Conservation (phyloP, 257 asterid species). For the Ilex asprella region DNA sequence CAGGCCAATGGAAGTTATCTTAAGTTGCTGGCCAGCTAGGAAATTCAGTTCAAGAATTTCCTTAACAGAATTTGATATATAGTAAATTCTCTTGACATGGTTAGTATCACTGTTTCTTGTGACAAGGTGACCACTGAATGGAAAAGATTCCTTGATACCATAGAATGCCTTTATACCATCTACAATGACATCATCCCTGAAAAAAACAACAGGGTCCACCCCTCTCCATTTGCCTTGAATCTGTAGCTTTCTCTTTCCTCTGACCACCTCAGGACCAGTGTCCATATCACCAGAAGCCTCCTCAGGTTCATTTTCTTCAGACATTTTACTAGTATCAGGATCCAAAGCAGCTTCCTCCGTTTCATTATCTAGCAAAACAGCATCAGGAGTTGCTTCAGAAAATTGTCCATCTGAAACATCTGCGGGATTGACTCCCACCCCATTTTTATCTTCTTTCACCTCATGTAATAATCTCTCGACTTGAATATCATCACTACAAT, state of each 20-base stretch:
- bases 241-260: slow-evolving; percentile 71
- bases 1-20: slow-evolving; percentile 93
- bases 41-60: slow-evolving; percentile 77
- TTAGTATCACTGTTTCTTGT: slow-evolving; percentile 64
- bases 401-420: slow-evolving; percentile 17
- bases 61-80: slow-evolving; percentile 74
- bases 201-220: slow-evolving; percentile 89
- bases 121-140: slow-evolving; percentile 78
- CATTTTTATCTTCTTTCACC: slow-evolving; percentile 34
- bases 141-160: slow-evolving; percentile 80
- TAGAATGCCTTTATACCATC: slow-evolving; percentile 65
- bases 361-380: slow-evolving; percentile 26
- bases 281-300: slow-evolving; percentile 27
- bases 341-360: slow-evolving; percentile 32
- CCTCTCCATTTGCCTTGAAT: slow-evolving; percentile 92
- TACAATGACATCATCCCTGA: slow-evolving; percentile 54
- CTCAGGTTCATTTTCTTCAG: slow-evolving; percentile 32
- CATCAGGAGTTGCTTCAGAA: slow-evolving; percentile 35
- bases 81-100: slow-evolving; percentile 84
- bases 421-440: slow-evolving; percentile 9
- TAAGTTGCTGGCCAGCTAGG: slow-evolving; percentile 75
- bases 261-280: slow-evolving; percentile 29
- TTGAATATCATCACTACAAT: slow-evolving; percentile 21
- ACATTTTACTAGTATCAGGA: slow-evolving; percentile 23
- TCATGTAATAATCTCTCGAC: slow-evolving; percentile 28